Base-by-base conservation (phyloP, 257 asterid genomes). In the Plantago ovata region DNA sequence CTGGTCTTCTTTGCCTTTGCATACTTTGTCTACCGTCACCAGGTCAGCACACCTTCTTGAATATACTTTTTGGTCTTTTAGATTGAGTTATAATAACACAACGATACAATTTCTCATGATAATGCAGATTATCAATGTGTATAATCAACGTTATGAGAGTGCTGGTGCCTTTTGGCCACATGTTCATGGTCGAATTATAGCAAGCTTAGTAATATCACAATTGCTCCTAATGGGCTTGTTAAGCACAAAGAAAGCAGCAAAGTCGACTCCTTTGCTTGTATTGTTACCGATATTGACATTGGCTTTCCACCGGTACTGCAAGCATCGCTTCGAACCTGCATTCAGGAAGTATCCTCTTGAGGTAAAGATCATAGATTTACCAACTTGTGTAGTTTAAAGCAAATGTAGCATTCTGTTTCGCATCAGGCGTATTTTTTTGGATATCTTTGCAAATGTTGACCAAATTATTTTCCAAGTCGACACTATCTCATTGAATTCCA, bases 151-250 rank as follows among this genome's bases (percentile, higher is more conserved):
- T 53, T 87, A 91, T 44, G 98, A 87, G 71, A 91, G 98, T 41
- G 89, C 89, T 59, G 98, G 75, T 59, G 96, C 94, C 0, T 91
- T 91, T 58, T 91, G 96, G 96, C 98, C 98, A 9, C 86, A 83
- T 2, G 87, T 87, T 41, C 98, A 91, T 63, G 72, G 72, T 16
- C 98, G 96, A 3, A 85, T 87, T 49, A 61, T 91, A 53, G 94
- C 94, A 16, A 80, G 95, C 79, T 72, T 91, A 69, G 39, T 87
- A 41, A 75, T 87, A 67, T 85, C 98, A 12, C 98, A 87, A 24
- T 67, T 91, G 57, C 95, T 91, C 39, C 66, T 92, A 33, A 72
- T 85, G 85, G 96, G 98, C 52, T 68, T 92, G 44, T 70, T 92
- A 77, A 92, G 95, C 83, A 92, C 95, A 14, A 88, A 88, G 64